Percentiles rank a stretch among this genome's conserved stretches.
These are phyloP conservation scores for Clitopilus passeckerianus DNA, from an alignment of 768 basidiomycete species.

Conservation along the genomic window DNA sequence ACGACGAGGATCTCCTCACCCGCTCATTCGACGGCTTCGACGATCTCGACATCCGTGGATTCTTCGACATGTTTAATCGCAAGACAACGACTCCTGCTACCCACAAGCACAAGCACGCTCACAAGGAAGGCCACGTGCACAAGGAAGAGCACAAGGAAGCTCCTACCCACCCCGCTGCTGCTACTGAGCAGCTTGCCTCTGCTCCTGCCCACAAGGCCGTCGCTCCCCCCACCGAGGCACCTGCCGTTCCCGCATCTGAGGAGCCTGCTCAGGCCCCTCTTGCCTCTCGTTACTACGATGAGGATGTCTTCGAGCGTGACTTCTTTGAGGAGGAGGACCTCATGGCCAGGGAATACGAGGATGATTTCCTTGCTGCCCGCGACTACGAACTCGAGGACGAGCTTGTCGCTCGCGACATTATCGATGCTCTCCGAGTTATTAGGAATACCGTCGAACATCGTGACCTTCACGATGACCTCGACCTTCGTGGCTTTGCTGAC, in stretches of 20 bases:
- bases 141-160: neutral
- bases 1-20: neutral
- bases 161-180: neutral
- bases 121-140: neutral
- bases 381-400: neutral
- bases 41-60: conserved; percentile 3
- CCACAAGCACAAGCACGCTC: neutral
- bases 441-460: neutral
- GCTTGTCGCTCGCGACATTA: neutral
- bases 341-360: neutral
- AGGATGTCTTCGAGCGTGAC: neutral
- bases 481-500: neutral
- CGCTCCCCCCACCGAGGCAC: neutral
- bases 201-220: neutral
- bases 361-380: too few species aligned
- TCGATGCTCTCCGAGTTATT: neutral
- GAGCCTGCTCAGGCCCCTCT: neutral
- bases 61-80: conserved; percentile 2
- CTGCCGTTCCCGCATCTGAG: neutral
- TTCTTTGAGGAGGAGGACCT: neutral
- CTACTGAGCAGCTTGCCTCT: neutral
- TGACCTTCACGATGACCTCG: neutral
- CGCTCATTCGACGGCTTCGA: neutral
- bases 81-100: neutral
- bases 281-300: neutral